Base-by-base conservation (phyloP, 1,284 basidiomycete genomes). In the Agaricales sp. region DNA sequence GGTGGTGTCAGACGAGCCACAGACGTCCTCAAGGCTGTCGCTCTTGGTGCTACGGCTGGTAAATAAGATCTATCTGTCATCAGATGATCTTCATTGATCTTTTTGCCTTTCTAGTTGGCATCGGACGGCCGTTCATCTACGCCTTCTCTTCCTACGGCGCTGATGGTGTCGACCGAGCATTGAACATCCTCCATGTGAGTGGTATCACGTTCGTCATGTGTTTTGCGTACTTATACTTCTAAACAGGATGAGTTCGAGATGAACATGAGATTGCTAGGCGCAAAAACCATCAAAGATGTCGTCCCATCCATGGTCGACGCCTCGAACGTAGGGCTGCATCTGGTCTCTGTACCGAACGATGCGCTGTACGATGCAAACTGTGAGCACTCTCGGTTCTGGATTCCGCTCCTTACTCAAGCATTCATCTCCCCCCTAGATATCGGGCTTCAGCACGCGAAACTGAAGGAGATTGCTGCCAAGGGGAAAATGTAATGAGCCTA, bases 1-100 rank as follows among this genome's bases (percentile, higher is more conserved):
- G 93, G 94, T 16, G 94, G 94, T 50, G 89, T 96, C 6, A 76
- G 94, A 48, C 73, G 93, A 41, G 91, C 91, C 0, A 92, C 87
- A 8, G 94, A 98, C 63, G 87, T 96, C 1, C 69, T 97, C 55
- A 98, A 98, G 64, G 94, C 92, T 4, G 66, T 97, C 46, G 92
- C 92, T 1, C 71, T 97, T 19, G 94, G 94, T 11, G 94, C 93
- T 4, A 93, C 83, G 25, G 93, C 91, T 18, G 85, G 89, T 76
- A 55, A 50, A 72, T 59, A 11, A 23, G 1, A 46, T 8, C 0
- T 20, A n/a, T 22, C 18, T 16, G 14, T 45, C 43, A 23, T 47
- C 39, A 54, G 49, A 49, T 50, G 24, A 16, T 6, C 12, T 8
- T 48, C 35, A 24, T 46, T 52, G 51, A 21, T 16, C 18, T 41